These are phyloP conservation scores for Oenanthe javanica DNA, from an alignment of 140 eudicot genomes.

Conservation along the genomic window DNA sequence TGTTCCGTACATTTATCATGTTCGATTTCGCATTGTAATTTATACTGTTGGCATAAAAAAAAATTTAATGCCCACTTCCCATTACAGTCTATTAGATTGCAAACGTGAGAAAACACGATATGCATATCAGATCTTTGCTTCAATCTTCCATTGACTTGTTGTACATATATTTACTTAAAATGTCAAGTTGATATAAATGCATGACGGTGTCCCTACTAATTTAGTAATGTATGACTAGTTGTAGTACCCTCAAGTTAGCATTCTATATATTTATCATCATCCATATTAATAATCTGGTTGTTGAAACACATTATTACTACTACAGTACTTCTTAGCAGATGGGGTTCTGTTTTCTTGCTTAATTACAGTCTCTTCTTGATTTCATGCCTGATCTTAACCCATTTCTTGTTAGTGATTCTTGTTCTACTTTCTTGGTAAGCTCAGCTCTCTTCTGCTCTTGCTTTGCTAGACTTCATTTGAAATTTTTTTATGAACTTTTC, in stretches of 20 bases:
- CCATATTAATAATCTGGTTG: not conserved
- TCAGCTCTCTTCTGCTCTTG: not conserved
- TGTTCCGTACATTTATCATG: no score
- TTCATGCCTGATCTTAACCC: not conserved
- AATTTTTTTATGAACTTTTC: not conserved
- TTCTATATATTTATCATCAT: not conserved
- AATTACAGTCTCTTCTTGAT: not conserved
- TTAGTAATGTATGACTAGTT: not conserved
- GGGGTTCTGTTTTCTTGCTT: not conserved
- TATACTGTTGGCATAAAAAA: conserved; percentile 10
- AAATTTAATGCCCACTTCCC: no score
- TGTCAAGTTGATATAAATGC: conserved; percentile 6
- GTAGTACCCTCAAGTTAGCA: not conserved
- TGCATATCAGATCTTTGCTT: not conserved
- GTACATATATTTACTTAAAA: not conserved
- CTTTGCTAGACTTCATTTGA: not conserved
- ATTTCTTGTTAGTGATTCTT: not conserved
- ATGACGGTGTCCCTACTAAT: not conserved
- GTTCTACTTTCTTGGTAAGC: not conserved
- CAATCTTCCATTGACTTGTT: not conserved
- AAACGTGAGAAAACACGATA: no score
- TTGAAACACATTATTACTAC: not conserved
- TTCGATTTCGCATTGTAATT: no score
- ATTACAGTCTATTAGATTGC: not conserved
- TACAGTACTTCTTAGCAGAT: not conserved